A percentile compares a stretch with the other conserved stretches of the same genome.
Evolutionary conservation across 78 protist genomes (phyloP).

Genomic region (slime mould (Dictyostelium discoideum)): dicty_2.7 NC_007088.5:3748001-3748500

Average conservation of each 20-base stretch:
- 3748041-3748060: constrained; percentile 43
- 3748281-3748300: not conserved
- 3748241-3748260: constrained; percentile 33
- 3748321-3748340: constrained; percentile 41
- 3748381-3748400: constrained; percentile 63
- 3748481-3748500: constrained; percentile 69
- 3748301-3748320: constrained; percentile 2
- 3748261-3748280: constrained; percentile 83
- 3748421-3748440: constrained; percentile 32
- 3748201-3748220: constrained; percentile 56
- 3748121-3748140: constrained; percentile 6
- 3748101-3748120: constrained; percentile 90
- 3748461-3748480: constrained; percentile 92
- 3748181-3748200: constrained; percentile 80
- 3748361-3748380: constrained; percentile 80
- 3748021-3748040: constrained; percentile 19
- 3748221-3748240: constrained; percentile 45
- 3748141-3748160: constrained; percentile 17
- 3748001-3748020: constrained; percentile 89
- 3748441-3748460: constrained; percentile 89
- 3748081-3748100: constrained; percentile 92
- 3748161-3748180: constrained; percentile 60
- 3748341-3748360: constrained; percentile 82
- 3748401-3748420: constrained; percentile 69
- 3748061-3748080: constrained; percentile 84